Evolutionary conservation across 1,139 yeast genomes (phyloP), one percentile per base, ranked within the genome.

Genomic region (Hansenula lynferdii): DNA sequence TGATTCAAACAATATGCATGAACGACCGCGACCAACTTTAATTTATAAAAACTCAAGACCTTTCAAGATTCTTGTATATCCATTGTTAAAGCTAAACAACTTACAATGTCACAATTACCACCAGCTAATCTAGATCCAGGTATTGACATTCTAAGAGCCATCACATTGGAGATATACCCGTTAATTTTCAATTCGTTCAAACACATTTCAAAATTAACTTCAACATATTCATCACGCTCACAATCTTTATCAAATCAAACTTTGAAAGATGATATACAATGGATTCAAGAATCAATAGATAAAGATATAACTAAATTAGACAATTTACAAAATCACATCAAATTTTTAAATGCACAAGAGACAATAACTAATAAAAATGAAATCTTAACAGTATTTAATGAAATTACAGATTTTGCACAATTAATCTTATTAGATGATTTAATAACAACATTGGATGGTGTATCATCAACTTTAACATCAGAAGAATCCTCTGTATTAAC

Each of bases 341-440:
- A 43, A 30, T 47, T 50, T 37, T 19, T 50, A n/a, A 44, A 39
- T 22, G 54, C 55, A 1, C 47, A 48, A 24, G 56, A 52, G 22
- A 52, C 56, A 2, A 31, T 41, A 18, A 50, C 55, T 0, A 47
- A 43, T 5, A 45, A 44, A 28, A 40, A 36, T 6, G 56, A 52
- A 23, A 40, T 52, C 15, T 21, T 49, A 8, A 39, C 39, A 5
- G 44, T 45, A 9, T 44, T 52, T 30, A 35, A 40, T 5, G 53
- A 52, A 27, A 41, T 50, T n/a, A 33, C 34, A 17, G 52, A 45
- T 18, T 51, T 49, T 31, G 39, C 43, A 3, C 43, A 48, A 20
- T 29, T 42, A 34, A 44, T 49, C 31, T 33, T 49, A 4, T 25
- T 49, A n/a, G 54, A 43, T 19, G 53, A 51, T 24, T 28, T 49